Conservation (phyloP, 352 stramenopile species). For the Phytophthora chlamydospora region DNA sequence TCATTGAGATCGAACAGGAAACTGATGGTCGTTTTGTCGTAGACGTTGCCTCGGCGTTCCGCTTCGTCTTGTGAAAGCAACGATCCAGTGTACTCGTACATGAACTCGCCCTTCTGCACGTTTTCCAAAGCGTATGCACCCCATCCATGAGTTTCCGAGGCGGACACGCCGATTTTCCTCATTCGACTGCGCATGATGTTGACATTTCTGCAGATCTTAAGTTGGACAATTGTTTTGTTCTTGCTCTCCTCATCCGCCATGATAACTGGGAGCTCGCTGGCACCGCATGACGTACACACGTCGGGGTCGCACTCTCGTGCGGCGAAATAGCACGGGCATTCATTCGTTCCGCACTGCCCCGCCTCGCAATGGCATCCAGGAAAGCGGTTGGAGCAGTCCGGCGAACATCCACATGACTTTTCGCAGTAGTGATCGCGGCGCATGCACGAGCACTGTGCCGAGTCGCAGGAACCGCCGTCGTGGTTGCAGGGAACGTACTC, state of each 20-base stretch:
- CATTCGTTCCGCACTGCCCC: constrained; percentile 58
- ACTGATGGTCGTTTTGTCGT: constrained; percentile 89
- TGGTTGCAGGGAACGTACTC: constrained; percentile 78
- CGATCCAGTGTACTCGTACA: constrained; percentile 92
- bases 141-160: constrained; percentile 77
- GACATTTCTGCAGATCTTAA: constrained; percentile 71
- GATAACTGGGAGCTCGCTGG: constrained; percentile 65
- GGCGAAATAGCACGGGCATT: constrained; percentile 77
- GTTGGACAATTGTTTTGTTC: constrained; percentile 31
- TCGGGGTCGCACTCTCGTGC: constrained; percentile 78
- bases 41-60: constrained; percentile 87
- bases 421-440: constrained; percentile 85
- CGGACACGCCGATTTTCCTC: constrained; percentile 55
- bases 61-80: constrained; percentile 90
- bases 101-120: constrained; percentile 66
- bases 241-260: constrained; percentile 39
- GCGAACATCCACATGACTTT: constrained; percentile 62
- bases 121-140: constrained; percentile 68
- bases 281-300: constrained; percentile 66
- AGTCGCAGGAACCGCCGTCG: constrained; percentile 57
- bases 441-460: constrained; percentile 77
- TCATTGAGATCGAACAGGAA: constrained; percentile 96
- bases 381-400: constrained; percentile 81
- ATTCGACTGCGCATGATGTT: constrained; percentile 70
- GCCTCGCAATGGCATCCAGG: constrained; percentile 67